Evolutionary conservation across 192 early-diverging fungal genomes (phyloP), one percentile per base, ranked within the genome.

Genomic region (Podila minutissima): DNA sequence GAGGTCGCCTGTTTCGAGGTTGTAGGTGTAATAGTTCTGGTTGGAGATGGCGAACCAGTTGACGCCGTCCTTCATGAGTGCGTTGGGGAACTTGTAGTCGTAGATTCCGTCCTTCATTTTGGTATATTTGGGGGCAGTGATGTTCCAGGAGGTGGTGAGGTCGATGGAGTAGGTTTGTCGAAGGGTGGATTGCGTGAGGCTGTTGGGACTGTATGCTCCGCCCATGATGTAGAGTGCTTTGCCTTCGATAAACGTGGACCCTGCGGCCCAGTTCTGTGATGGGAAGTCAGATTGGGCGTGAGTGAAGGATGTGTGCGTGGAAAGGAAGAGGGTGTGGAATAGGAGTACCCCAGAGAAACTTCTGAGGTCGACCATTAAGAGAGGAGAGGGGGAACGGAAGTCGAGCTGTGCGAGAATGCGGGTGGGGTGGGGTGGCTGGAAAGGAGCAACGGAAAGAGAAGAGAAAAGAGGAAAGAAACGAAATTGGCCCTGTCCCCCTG

Each of bases 101-200:
- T 24, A 24, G 53, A 55, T 55, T 4, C 53, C 53, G 6, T 55
- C n/a, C n/a, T 20, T 55, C 53, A 55, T 55, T 26, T 55, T 26
- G 20, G 53, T 55, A 17, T 55, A 55, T 26, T 55, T 55, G 2
- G 69, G 69, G 10, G 50, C 24, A 10, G 19, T 48, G 5, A 13
- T 37, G 33, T 35, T 71, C 69, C 69, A 71, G 4, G 69, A 71
- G 33, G 33, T 33, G 12, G 69, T 55, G 1, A 71, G 49, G 33
- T 71, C 61, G 37, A 71, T 35, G 8, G 12, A 3, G 37, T 62
- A 71, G n/a, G 69, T 31, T 37, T 71, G 59, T 53, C 17, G 38
- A 13, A 62, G 19, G 29, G 12, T 12, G 24, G 31, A 24, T 1
- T 37, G 26, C 0, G 67, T 59, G 26, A 9, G 12, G 6, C 48